These are phyloP conservation scores for Candida freyschussii DNA, from an alignment of 1,139 yeast species.

Conservation along the genomic window DNA sequence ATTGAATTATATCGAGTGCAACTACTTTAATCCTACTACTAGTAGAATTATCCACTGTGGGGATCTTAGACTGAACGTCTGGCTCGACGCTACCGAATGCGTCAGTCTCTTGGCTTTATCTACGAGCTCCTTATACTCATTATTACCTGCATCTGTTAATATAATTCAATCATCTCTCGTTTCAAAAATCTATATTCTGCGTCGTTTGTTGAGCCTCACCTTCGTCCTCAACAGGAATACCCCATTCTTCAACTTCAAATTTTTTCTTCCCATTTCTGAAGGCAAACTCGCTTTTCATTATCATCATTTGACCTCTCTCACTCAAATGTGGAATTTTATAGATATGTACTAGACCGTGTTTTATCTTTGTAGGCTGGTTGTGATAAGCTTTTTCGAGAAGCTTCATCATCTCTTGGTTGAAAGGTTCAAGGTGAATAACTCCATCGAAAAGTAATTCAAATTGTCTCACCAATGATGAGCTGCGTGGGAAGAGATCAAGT, in stretches of 20 bases:
- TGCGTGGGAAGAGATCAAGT: conserved; percentile 62
- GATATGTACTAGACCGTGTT: conserved; percentile 82
- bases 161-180: neutral
- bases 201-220: conserved; percentile 27
- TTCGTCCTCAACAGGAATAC: conserved; percentile 80
- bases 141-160: too few species aligned
- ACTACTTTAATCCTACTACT: too few species aligned
- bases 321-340: conserved; percentile 67
- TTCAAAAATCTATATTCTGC: conserved; percentile 22
- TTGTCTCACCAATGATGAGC: conserved; percentile 41
- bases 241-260: conserved; percentile 89
- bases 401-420: conserved; percentile 67
- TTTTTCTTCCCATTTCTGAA: conserved; percentile 79
- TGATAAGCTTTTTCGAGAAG: conserved; percentile 64
- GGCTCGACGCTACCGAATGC: too few species aligned
- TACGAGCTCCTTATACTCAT: too few species aligned
- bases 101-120: too few species aligned
- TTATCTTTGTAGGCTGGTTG: conserved; percentile 68
- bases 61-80: too few species aligned
- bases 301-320: conserved; percentile 69
- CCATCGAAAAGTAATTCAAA: conserved; percentile 65
- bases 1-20: too few species aligned
- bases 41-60: too few species aligned
- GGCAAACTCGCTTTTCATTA: conserved; percentile 72
- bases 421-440: conserved; percentile 74